These are phyloP conservation scores for Cladorrhinum sp. DNA, from an alignment of 2,329 filamentous ascomycete species.

Conservation along the genomic window DNA sequence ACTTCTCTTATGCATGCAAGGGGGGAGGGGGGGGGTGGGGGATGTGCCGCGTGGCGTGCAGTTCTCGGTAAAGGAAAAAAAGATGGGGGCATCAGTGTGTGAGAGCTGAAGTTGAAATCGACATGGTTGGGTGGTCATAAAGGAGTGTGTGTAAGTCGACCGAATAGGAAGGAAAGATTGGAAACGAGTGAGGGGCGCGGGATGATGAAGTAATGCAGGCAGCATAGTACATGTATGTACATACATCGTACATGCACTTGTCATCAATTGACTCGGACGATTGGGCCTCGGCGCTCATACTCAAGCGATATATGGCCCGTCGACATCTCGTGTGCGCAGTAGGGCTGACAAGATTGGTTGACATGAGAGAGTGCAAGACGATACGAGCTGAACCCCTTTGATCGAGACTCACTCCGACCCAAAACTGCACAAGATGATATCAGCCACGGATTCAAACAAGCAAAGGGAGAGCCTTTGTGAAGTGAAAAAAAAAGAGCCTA, in stretches of 20 bases:
- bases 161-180: not conserved
- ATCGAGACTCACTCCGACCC: not conserved
- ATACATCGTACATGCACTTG: not conserved
- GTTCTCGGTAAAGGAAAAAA: not conserved
- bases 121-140: not conserved
- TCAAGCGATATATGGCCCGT: not conserved
- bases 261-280: not conserved
- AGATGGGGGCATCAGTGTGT: not conserved
- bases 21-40: not conserved
- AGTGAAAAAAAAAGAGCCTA: not conserved
- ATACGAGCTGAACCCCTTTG: not conserved
- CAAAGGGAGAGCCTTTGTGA: not conserved
- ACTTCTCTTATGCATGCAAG: not conserved
- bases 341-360: not conserved
- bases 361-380: not conserved
- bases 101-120: not conserved
- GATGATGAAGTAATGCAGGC: not conserved
- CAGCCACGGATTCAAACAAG: too few relatives aligned
- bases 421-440: not conserved
- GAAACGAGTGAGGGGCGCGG: not conserved
- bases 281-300: not conserved
- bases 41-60: not conserved
- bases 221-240: not conserved
- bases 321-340: not conserved
- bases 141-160: not conserved